Conservation (phyloP, 352 stramenopile species). For the Pythium phragmiticola region DNA sequence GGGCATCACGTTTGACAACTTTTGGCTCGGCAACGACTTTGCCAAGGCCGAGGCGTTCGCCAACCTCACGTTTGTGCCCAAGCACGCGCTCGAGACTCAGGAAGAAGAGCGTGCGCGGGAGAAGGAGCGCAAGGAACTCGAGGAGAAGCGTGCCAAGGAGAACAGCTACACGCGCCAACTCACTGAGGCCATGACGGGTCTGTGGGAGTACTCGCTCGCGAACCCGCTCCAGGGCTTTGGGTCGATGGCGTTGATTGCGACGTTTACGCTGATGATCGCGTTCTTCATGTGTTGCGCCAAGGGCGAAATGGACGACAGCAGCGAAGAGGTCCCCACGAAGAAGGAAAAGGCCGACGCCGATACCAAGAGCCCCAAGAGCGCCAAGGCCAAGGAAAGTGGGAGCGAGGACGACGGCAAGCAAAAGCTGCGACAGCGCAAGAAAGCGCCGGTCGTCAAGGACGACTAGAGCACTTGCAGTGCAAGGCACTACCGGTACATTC, state of each 20-base stretch:
- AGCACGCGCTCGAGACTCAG: slow-evolving; percentile 67
- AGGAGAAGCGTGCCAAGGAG: slow-evolving; percentile 49
- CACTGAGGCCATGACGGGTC: slow-evolving; percentile 37
- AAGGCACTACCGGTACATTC: neutral
- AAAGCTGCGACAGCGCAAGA: slow-evolving; percentile 80
- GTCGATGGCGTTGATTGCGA: slow-evolving; percentile 37
- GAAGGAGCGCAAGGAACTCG: slow-evolving; percentile 36
- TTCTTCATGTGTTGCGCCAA: slow-evolving; percentile 69
- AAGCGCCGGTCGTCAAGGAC: slow-evolving; percentile 68
- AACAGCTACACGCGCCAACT: slow-evolving; percentile 44
- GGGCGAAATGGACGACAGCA: slow-evolving; percentile 30
- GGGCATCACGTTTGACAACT: slow-evolving; percentile 92
- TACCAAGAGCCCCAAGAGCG: neutral
- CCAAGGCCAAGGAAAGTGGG: slow-evolving; percentile 26
- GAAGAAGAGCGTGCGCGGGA: slow-evolving; percentile 51
- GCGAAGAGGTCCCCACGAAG: slow-evolving; percentile 25
- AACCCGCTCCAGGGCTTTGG: slow-evolving; percentile 60
- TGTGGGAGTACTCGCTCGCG: slow-evolving; percentile 49
- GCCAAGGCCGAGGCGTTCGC: slow-evolving; percentile 80
- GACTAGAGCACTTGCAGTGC: slow-evolving; percentile 18
- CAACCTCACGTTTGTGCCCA: slow-evolving; percentile 67
- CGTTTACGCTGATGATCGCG: slow-evolving; percentile 40
- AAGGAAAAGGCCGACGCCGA: slow-evolving; percentile 2
- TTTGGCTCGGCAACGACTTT: slow-evolving; percentile 87
- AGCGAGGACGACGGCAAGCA: slow-evolving; percentile 31